These are phyloP conservation scores for Debaryomyces subglobosus DNA, from an alignment of 1,139 yeast species.

Conservation along the genomic window DNA sequence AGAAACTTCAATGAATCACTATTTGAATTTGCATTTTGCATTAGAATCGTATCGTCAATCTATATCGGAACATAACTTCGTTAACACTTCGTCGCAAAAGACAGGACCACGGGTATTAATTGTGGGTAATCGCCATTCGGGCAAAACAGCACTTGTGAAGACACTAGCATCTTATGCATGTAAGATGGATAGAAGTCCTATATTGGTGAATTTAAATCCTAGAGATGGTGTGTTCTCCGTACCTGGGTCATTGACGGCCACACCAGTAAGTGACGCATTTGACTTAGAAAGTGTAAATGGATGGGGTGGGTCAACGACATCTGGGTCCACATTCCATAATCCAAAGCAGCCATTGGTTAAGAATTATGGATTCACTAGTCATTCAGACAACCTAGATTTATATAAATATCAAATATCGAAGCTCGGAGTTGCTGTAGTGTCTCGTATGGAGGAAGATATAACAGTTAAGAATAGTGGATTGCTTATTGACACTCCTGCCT, in stretches of 20 bases:
- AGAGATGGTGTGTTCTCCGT: slow-evolving; percentile 73
- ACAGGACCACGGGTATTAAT: slow-evolving; percentile 72
- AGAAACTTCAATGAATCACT: slow-evolving; percentile 67
- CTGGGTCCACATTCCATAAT: slow-evolving; percentile 83
- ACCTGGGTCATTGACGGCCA: slow-evolving; percentile 87
- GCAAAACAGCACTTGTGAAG: slow-evolving; percentile 78
- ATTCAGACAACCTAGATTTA: slow-evolving; percentile 59
- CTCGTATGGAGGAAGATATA: slow-evolving; percentile 61
- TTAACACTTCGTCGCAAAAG: slow-evolving; percentile 17
- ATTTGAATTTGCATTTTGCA: slow-evolving; percentile 74
- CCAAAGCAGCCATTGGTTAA: slow-evolving; percentile 88
- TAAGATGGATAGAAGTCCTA: slow-evolving; percentile 64
- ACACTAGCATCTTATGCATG: slow-evolving; percentile 75
- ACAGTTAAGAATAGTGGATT: slow-evolving; percentile 58
- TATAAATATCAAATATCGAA: slow-evolving; percentile 60
- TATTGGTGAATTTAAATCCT: slow-evolving; percentile 84
- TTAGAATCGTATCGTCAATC: slow-evolving; percentile 63
- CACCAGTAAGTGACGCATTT: slow-evolving; percentile 77
- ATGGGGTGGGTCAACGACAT: slow-evolving; percentile 83
- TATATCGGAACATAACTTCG: slow-evolving; percentile 27
- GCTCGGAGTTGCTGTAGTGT: slow-evolving; percentile 59
- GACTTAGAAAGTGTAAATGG: slow-evolving; percentile 74
- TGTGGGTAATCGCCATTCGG: slow-evolving; percentile 72
- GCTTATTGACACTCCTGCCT: slow-evolving; percentile 81
- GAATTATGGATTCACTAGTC: slow-evolving; percentile 71